Base-by-base conservation (phyloP, 1,284 basidiomycete genomes). In the Cutaneotrichosporon curvatum region DNA sequence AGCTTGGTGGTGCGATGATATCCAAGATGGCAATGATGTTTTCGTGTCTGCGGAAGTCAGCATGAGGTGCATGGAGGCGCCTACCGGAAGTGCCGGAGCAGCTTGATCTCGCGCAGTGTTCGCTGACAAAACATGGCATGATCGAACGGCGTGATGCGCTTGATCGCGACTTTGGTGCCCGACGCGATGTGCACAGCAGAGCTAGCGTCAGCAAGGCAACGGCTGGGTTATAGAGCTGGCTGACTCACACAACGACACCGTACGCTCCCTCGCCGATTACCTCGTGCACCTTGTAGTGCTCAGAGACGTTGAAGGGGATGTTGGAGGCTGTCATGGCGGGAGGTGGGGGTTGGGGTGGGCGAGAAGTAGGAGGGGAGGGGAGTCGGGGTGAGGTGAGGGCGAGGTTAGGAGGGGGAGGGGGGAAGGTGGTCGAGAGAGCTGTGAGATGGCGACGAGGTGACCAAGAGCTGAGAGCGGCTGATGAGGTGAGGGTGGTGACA, bases 21-120 rank as follows among this genome's bases (percentile, higher is more conserved):
- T 96, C 91, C 38, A 96, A 76, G 62, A 96, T 91, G 34, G 89
- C 87, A 66, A 96, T 95, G 65, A 96, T 94, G 81, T 91, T 71
- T 41, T 65, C 67, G 48, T 65, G 63, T 33, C 66, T 70, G 46
- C 6, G 22, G 36, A 18, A n/a, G 22, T 32, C 16, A 39, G 37
- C 12, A 31, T 30, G 23, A n/a, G 31, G 37, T 30, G 28, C 16
- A 20, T 31, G 19, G 15, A 15, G 12, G 14, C 23, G 57, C 64
- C 51, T 36, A 56, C 60, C 50, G 84, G 62, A 95, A 79, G 75
- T 91, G 91, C 63, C 89, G 87, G 63, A 90, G 80, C 14, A 92
- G 76, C 70, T 91, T 92, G 59, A 91, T 79, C 72, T 92, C 88
- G 55, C 88, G 78, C 44, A 91, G 76, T 0, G 88, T 91, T 40